Conservation (phyloP, 2,329 filamentous ascomycete genomes). For the Cordyceps pruinosa region DNA sequence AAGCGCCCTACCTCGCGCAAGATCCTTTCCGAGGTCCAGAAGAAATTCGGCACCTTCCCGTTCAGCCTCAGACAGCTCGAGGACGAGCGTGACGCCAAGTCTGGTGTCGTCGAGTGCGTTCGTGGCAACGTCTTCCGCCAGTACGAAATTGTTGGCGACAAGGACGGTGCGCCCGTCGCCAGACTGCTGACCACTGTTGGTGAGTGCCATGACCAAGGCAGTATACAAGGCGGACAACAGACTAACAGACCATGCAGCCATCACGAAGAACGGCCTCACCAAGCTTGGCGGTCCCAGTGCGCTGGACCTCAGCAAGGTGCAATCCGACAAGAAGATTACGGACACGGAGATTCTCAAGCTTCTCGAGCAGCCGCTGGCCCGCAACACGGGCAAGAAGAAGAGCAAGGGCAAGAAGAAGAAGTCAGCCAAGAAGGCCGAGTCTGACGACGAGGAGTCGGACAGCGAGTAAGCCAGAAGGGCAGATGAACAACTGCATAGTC, state of each 20-base stretch:
- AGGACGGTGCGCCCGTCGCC: slow-evolving; percentile 78
- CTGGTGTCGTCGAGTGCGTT: slow-evolving; percentile 90
- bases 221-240: neutral
- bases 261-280: slow-evolving; percentile 95
- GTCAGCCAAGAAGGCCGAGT: slow-evolving; percentile 39
- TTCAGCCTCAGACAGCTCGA: slow-evolving; percentile 97
- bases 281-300: slow-evolving; percentile 72
- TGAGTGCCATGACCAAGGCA: slow-evolving; percentile 43
- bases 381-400: slow-evolving; percentile 88
- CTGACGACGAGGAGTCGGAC: slow-evolving; percentile 31
- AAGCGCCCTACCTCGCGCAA: slow-evolving; percentile 93
- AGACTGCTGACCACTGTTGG: slow-evolving; percentile 86
- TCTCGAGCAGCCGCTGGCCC: slow-evolving; percentile 77
- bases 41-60: slow-evolving; percentile 96
- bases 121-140: slow-evolving; percentile 86
- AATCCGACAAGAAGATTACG: slow-evolving; percentile 96
- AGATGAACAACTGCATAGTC: neutral
- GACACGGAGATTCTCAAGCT: slow-evolving; percentile 95
- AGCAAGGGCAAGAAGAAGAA: slow-evolving; percentile 80
- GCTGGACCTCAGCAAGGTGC: slow-evolving; percentile 72
- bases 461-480: slow-evolving; percentile 10
- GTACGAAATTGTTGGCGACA: slow-evolving; percentile 93
- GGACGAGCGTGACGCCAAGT: slow-evolving; percentile 94
- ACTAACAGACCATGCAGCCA: slow-evolving; percentile 48
- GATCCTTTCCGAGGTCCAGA: slow-evolving; percentile 87